These are phyloP conservation scores for Chlorella sorokiniana DNA, from an alignment of 139 green algal genomes.

Conservation along the genomic window DNA sequence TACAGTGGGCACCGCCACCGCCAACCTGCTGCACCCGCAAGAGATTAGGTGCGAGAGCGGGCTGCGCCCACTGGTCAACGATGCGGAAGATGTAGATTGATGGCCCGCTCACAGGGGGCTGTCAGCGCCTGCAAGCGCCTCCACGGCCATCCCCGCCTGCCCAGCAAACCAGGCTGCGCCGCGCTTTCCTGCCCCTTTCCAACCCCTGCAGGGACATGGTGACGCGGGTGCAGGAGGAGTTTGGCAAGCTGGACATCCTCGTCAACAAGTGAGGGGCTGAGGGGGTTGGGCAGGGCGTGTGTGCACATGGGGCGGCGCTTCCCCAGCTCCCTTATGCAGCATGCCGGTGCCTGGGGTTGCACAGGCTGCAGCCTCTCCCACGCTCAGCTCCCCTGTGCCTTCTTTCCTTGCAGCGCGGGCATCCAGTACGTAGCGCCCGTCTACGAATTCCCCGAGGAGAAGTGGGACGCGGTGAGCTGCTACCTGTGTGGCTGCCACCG, in stretches of 20 bases:
- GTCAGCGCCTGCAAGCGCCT: no score
- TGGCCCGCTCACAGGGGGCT: neutral
- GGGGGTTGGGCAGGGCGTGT: neutral
- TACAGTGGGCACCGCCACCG: constrained; percentile 30
- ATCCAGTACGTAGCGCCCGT: constrained; percentile 87
- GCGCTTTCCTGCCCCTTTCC: no score
- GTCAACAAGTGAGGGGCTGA: constrained; percentile 49
- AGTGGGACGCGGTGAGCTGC: constrained; percentile 9
- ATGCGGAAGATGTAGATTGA: neutral
- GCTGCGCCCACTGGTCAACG: no score
- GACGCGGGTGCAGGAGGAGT: constrained; percentile 35
- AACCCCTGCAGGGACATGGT: constrained; percentile 55
- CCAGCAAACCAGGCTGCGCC: no score
- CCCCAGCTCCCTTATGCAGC: neutral
- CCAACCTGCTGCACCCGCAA: constrained; percentile 45
- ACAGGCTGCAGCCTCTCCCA: neutral
- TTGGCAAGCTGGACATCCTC: constrained; percentile 62
- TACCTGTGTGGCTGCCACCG: neutral
- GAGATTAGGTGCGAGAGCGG: constrained; percentile 43
- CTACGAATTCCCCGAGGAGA: constrained; percentile 74
- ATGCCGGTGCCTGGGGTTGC: neutral
- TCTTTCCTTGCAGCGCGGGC: constrained; percentile 49
- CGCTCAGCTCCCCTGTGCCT: neutral
- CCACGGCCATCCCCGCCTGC: no score
- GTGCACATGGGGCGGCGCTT: no score